phyloP scores from a whole-genome alignment of 2,329 filamentous ascomycete genomes.

The Periconia sp. region DNA sequence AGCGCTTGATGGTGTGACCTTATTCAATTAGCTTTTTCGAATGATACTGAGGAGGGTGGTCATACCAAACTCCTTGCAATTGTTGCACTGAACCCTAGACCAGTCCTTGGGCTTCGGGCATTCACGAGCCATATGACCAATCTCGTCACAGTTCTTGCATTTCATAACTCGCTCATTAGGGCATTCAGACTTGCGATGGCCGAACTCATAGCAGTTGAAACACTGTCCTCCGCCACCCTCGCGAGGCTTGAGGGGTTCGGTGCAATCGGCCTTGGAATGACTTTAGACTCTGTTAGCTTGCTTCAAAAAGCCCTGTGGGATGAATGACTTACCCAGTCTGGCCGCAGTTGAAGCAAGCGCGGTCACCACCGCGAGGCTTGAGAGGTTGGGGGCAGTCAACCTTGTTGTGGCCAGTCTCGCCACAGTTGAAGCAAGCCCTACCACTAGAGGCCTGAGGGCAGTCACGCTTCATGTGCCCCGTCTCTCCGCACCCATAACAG shows the following conservation, averaged over 20 bases:
- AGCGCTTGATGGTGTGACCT: constrained; percentile 50
- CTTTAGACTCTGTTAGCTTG: constrained; percentile 8
- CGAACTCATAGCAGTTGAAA: constrained; percentile 34
- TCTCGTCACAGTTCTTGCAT: constrained; percentile 68
- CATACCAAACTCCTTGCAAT: constrained; percentile 55
- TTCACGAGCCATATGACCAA: constrained; percentile 63
- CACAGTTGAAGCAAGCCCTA: constrained; percentile 39
- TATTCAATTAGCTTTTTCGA: constrained; percentile 22
- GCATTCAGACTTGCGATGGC: constrained; percentile 33
- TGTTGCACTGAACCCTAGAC: constrained; percentile 64
- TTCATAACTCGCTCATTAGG: constrained; percentile 37
- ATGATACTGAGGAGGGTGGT: not conserved
- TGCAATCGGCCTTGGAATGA: constrained; percentile 35
- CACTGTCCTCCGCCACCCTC: constrained; percentile 24
- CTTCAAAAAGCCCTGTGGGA: too few relatives aligned
- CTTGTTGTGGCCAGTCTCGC: constrained; percentile 30
- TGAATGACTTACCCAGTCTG: constrained; percentile 26
- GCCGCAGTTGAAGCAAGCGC: constrained; percentile 30
- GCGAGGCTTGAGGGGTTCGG: constrained; percentile 17
- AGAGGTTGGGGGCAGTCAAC: constrained; percentile 28
- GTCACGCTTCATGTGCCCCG: constrained; percentile 29
- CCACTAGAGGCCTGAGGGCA: constrained; percentile 18
- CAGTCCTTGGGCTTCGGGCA: constrained; percentile 63
- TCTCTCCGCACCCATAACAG: constrained; percentile 26
- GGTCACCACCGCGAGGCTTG: constrained; percentile 22